A percentile compares a stretch with the other conserved stretches of the same genome.
These are phyloP conservation scores for Selaginella moellendorffii DNA, from an alignment of 75 land plant species.

Conservation along the genomic window DNA sequence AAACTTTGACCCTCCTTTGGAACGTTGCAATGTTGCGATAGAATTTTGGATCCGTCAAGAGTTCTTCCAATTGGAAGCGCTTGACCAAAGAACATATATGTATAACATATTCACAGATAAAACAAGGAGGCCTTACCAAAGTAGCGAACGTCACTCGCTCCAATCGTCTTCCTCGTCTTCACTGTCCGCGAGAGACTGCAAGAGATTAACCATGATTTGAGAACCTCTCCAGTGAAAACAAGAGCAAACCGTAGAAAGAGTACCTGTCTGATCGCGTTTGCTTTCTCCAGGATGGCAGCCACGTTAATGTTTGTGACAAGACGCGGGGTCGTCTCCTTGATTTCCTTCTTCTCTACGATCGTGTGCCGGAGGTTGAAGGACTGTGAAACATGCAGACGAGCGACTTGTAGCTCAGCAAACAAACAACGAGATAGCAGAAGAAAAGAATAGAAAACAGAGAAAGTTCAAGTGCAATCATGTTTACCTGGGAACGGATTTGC, in stretches of 20 bases:
- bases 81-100: not conserved
- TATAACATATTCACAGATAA: not conserved
- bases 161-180: conserved; percentile 75
- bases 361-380: conserved; percentile 69
- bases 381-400: conserved; percentile 29
- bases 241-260: not conserved
- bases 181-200: conserved; percentile 66
- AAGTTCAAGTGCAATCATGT: not conserved
- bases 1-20: too few species aligned
- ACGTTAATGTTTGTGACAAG: conserved; percentile 62
- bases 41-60: too few species aligned
- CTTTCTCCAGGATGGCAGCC: conserved; percentile 91
- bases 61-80: too few species aligned
- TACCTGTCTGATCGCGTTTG: conserved; percentile 90
- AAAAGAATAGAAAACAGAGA: not conserved
- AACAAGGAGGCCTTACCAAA: too few species aligned
- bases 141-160: conserved; percentile 56
- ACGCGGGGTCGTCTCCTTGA: conserved; percentile 34
- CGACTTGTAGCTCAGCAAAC: conserved; percentile 1
- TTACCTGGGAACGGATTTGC: conserved; percentile 60
- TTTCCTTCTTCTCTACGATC: conserved; percentile 30
- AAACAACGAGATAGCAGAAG: not conserved
- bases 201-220: not conserved
- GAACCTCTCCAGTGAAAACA: not conserved
- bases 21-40: too few species aligned